Conservation (phyloP, 495 filamentous ascomycete species). For the Penicillium turbatum region DNA sequence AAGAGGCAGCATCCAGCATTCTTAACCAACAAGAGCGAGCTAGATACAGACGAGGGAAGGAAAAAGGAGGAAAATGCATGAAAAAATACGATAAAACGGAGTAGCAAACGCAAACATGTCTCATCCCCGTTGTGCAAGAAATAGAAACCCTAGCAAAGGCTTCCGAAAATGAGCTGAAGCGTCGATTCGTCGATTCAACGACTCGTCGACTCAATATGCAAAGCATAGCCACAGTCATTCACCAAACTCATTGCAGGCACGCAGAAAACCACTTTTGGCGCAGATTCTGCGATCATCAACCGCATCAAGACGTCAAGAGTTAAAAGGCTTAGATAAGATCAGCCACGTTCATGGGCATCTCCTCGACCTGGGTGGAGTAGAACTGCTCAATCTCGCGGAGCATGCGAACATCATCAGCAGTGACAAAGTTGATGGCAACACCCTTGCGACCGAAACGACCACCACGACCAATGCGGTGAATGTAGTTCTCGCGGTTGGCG, state of each 20-base stretch:
- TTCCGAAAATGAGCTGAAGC: background rate
- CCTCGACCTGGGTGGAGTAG: slow-evolving; percentile 61
- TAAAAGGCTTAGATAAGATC: slow-evolving; percentile 51
- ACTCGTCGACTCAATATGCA: slow-evolving; percentile 14
- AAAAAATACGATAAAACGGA: slow-evolving; percentile 36
- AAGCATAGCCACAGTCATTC: slow-evolving; percentile 10
- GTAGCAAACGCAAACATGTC: slow-evolving; percentile 43
- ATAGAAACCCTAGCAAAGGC: slow-evolving; percentile 37
- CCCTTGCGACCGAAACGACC: slow-evolving; percentile 99
- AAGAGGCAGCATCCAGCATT: slow-evolving; percentile 22
- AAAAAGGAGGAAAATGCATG: slow-evolving; percentile 23
- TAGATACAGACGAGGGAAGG: slow-evolving; percentile 30
- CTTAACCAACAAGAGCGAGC: slow-evolving; percentile 44
- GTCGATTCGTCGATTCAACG: slow-evolving; percentile 14
- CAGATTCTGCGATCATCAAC: slow-evolving; percentile 44
- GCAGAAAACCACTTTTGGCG: slow-evolving; percentile 49
- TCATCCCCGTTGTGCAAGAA: slow-evolving; percentile 42
- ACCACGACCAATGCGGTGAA: slow-evolving; percentile 97
- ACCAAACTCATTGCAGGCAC: slow-evolving; percentile 27
- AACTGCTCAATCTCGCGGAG: slow-evolving; percentile 89
- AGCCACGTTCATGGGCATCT: slow-evolving; percentile 62
- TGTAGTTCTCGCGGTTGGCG: slow-evolving; percentile 99
- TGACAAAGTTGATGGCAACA: slow-evolving; percentile 99
- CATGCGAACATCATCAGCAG: slow-evolving; percentile 97
- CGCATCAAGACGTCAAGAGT: slow-evolving; percentile 40